Evolutionary conservation across 768 basidiomycete genomes (phyloP).

Genomic region (Xerocomellus intermedius): DNA sequence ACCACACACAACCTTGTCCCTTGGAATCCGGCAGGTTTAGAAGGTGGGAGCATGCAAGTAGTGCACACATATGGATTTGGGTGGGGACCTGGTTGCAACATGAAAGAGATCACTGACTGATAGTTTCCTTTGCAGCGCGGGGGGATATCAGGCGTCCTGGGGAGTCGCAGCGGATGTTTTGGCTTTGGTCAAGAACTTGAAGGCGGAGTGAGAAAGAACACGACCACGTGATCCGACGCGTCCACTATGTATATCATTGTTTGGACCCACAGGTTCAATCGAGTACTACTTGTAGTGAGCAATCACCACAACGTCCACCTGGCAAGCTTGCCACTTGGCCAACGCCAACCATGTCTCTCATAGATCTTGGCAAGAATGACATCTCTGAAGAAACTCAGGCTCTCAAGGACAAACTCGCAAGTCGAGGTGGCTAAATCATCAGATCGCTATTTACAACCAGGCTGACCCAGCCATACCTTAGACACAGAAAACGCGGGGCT

Average conservation of each 20-base stretch:
- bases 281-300: neutral
- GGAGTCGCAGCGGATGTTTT: constrained; percentile 43
- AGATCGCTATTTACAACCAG: neutral
- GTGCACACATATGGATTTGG: constrained; percentile 66
- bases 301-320: constrained; percentile 9
- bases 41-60: constrained; percentile 31
- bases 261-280: constrained; percentile 20
- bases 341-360: constrained; percentile 35
- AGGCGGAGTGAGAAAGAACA: constrained; percentile 6
- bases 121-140: constrained; percentile 23
- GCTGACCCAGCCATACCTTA: constrained; percentile 16
- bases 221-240: constrained; percentile 36
- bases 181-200: constrained; percentile 19
- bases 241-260: constrained; percentile 26
- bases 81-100: constrained; percentile 27
- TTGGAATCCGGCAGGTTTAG: constrained; percentile 20
- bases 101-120: constrained; percentile 5
- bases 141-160: constrained; percentile 44
- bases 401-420: constrained; percentile 37
- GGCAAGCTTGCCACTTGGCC: constrained; percentile 17
- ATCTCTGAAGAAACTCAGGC: constrained; percentile 38
- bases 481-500: constrained; percentile 38
- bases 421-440: constrained; percentile 29
- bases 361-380: constrained; percentile 39
- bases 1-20: constrained; percentile 16